phyloP scores from a whole-genome alignment of 2,329 filamentous ascomycete genomes.

The Sarocladium oryzae region DNA sequence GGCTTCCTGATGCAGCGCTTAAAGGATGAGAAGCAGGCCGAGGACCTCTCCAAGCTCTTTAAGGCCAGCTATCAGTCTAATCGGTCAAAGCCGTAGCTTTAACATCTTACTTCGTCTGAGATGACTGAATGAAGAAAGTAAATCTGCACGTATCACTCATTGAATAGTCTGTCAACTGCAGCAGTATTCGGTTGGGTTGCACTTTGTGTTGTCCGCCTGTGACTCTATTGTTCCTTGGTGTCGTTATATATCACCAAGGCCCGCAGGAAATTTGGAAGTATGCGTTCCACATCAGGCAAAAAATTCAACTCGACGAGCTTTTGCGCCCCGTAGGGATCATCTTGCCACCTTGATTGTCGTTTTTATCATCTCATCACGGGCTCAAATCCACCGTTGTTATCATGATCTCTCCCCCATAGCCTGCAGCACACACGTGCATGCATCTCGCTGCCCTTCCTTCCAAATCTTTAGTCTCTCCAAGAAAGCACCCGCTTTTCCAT shows the following conservation, averaged over 20 bases:
- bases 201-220: neutral
- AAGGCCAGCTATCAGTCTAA: constrained; percentile 60
- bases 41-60: constrained; percentile 61
- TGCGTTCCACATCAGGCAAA: neutral
- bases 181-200: neutral
- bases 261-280: neutral
- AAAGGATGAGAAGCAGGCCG: constrained; percentile 61
- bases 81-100: constrained; percentile 21
- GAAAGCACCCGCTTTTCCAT: neutral
- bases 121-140: neutral
- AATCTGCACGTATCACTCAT: neutral
- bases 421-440: neutral
- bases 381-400: neutral
- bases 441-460: neutral
- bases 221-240: constrained; percentile 5
- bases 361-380: constrained; percentile 1
- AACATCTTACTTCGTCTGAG: neutral
- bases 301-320: constrained; percentile 6
- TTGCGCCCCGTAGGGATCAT: neutral
- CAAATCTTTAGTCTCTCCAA: neutral
- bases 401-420: neutral
- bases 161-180: neutral
- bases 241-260: constrained; percentile 5
- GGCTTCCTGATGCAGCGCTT: constrained; percentile 75
- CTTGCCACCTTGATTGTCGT: neutral